These are phyloP conservation scores for Furcasterigmium furcatum DNA, from an alignment of 2,329 filamentous ascomycete genomes.

Conservation along the genomic window DNA sequence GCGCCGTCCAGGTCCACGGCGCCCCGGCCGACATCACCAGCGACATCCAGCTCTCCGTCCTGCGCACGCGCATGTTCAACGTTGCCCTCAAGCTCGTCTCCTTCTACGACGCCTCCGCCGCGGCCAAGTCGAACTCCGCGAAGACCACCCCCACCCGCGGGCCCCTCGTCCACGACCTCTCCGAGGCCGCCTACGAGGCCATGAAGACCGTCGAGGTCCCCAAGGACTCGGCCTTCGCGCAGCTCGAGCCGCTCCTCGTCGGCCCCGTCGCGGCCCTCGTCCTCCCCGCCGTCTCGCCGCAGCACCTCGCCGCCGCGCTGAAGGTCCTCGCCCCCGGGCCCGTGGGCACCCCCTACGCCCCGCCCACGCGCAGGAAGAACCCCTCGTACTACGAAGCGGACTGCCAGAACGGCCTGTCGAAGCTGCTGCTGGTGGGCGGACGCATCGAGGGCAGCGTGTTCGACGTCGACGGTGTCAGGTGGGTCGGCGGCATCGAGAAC, in stretches of 20 bases:
- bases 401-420: constrained; percentile 80
- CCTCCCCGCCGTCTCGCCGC: constrained; percentile 79
- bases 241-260: constrained; percentile 72
- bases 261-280: constrained; percentile 79
- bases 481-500: constrained; percentile 72
- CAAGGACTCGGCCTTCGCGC: constrained; percentile 40
- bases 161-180: constrained; percentile 48
- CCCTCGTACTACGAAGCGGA: constrained; percentile 77
- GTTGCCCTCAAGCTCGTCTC: constrained; percentile 83
- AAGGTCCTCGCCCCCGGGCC: constrained; percentile 71
- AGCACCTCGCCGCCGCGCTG: constrained; percentile 78
- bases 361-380: constrained; percentile 70
- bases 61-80: constrained; percentile 87
- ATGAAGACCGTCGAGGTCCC: constrained; percentile 34
- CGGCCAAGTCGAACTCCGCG: constrained; percentile 14
- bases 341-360: constrained; percentile 61
- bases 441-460: constrained; percentile 83
- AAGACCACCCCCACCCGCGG: constrained; percentile 22
- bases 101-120: constrained; percentile 61
- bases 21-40: constrained; percentile 48
- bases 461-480: constrained; percentile 65
- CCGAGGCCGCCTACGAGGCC: constrained; percentile 46
- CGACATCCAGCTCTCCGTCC: constrained; percentile 72
- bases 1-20: constrained; percentile 34
- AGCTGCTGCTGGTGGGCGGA: constrained; percentile 82